Conservation (phyloP, 176 grass and related monocot genomes). For the Pharus latifolius region DNA sequence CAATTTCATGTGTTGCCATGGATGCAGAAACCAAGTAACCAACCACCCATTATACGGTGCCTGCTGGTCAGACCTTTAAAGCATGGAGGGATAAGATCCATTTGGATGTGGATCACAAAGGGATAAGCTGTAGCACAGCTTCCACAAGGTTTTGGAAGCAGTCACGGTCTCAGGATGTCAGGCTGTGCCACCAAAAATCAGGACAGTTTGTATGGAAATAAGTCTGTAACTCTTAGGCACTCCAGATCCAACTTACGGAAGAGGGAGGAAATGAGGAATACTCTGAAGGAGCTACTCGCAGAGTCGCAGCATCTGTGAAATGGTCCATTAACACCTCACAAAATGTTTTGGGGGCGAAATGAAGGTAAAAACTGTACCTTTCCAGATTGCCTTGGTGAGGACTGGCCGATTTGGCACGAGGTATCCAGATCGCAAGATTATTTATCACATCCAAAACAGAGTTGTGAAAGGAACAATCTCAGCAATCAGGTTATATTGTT, state of each 20-base stretch:
- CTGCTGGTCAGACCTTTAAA: background rate
- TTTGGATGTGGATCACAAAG: background rate
- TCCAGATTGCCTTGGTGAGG: background rate
- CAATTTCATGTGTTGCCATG: background rate
- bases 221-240: background rate
- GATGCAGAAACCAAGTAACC: constrained; percentile 7
- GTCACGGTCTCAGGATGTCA: background rate
- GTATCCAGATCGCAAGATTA: background rate
- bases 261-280: background rate
- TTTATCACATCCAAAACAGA: background rate
- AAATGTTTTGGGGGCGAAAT: no score
- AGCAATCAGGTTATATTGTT: no score
- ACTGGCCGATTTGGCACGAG: background rate
- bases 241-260: background rate
- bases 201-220: background rate
- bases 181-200: background rate
- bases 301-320: no score
- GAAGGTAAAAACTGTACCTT: no score
- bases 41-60: background rate
- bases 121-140: background rate
- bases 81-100: background rate
- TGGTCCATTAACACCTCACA: no score
- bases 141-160: background rate
- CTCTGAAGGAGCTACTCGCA: background rate
- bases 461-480: no score